phyloP scores from a whole-genome alignment of 495 filamentous ascomycete genomes.

The Daldinia vernicosa region DNA sequence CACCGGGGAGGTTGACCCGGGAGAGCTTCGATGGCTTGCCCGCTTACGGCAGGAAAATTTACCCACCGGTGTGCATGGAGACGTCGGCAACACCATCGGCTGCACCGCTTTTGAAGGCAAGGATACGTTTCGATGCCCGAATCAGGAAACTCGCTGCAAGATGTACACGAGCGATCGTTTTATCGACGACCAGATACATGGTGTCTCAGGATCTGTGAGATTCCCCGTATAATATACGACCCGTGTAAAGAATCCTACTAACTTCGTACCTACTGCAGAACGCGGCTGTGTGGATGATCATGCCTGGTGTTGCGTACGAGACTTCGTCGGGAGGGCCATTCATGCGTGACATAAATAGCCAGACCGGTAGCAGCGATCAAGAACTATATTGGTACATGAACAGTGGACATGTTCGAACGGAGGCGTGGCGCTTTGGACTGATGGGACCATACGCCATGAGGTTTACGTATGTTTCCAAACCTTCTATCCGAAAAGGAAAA shows the following conservation, averaged over 20 bases:
- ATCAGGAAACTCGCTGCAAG: constrained; percentile 67
- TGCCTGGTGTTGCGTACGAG: constrained; percentile 53
- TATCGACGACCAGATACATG: constrained; percentile 67
- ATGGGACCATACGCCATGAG: constrained; percentile 68
- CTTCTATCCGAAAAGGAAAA: constrained; percentile 34
- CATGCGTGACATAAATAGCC: constrained; percentile 67
- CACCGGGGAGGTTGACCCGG: constrained; percentile 62
- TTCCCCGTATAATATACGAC: neutral
- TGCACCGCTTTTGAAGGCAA: constrained; percentile 64
- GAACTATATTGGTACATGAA: constrained; percentile 72
- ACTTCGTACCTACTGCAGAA: constrained; percentile 34
- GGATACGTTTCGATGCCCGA: constrained; percentile 64
- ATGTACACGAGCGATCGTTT: constrained; percentile 70
- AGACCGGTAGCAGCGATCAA: constrained; percentile 63
- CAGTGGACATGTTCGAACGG: constrained; percentile 66
- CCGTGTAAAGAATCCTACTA: neutral
- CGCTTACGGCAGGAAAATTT: constrained; percentile 59
- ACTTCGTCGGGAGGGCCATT: constrained; percentile 62
- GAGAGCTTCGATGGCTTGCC: constrained; percentile 67
- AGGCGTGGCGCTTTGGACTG: constrained; percentile 64
- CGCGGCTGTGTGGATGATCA: constrained; percentile 56
- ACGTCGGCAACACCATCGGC: constrained; percentile 53
- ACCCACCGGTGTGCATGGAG: constrained; percentile 61
- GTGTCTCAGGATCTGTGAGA: constrained; percentile 52
- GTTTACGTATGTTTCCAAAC: constrained; percentile 56